A percentile compares a stretch with the other conserved stretches of the same genome.
Conservation (phyloP, 1,139 yeast genomes). For the Candida freyschussii region DNA sequence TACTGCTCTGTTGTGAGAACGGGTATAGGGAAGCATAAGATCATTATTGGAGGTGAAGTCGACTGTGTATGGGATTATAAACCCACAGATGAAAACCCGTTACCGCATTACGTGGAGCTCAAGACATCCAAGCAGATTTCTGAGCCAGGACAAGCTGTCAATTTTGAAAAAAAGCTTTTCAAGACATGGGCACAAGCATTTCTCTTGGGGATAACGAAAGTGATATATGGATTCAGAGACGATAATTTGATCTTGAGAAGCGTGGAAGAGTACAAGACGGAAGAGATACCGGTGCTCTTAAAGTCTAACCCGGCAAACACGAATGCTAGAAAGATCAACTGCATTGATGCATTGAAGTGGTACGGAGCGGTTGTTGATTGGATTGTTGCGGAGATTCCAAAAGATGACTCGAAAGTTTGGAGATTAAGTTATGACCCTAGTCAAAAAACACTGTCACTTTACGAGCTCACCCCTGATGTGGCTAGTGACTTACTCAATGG, state of each 20-base stretch:
- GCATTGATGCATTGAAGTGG: conserved; percentile 77
- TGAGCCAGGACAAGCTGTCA: conserved; percentile 46
- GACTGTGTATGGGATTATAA: conserved; percentile 84
- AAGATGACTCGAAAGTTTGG: conserved; percentile 44
- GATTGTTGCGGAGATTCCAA: conserved; percentile 54
- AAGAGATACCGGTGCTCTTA: conserved; percentile 64
- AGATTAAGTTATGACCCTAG: conserved; percentile 37
- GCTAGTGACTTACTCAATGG: conserved; percentile 15
- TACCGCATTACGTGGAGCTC: conserved; percentile 78
- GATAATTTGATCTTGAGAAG: conserved; percentile 55
- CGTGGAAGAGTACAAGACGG: conserved; percentile 73
- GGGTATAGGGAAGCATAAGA: conserved; percentile 69
- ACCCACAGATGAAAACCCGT: conserved; percentile 35
- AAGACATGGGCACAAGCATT: conserved; percentile 94
- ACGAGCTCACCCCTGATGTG: conserved; percentile 12
- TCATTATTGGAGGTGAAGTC: conserved; percentile 83
- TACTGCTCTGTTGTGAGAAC: conserved; percentile 75
- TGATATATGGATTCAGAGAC: conserved; percentile 85
- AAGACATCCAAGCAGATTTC: conserved; percentile 63
- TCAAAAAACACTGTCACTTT: conserved; percentile 36
- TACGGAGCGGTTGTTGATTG: conserved; percentile 82
- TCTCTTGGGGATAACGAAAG: conserved; percentile 70
- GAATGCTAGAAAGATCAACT: conserved; percentile 51
- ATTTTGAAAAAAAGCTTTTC: conserved; percentile 69
- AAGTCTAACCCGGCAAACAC: conserved; percentile 27